Conservation (phyloP, 2,329 filamentous ascomycete genomes). For the Microdochium trichocladiopsis region DNA sequence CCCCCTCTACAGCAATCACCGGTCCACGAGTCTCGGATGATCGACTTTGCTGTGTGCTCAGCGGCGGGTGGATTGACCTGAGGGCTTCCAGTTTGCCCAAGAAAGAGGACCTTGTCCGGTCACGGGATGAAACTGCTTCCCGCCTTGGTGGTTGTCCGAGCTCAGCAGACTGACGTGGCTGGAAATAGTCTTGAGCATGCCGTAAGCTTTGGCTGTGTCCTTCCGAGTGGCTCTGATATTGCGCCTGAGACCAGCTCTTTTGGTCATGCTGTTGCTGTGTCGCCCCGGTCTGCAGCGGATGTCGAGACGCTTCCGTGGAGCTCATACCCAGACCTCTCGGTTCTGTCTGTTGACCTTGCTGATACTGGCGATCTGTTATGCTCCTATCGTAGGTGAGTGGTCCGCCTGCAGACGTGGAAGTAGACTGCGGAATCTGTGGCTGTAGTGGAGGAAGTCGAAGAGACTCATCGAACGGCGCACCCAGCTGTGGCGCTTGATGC, state of each 20-base stretch:
- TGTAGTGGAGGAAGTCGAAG: conserved; percentile 47
- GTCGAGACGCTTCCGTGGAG: not conserved
- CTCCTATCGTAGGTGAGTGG: not conserved
- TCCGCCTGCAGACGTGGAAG: conserved; percentile 5
- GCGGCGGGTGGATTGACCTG: conserved; percentile 65
- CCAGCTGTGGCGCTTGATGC: conserved; percentile 4
- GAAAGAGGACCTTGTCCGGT: conserved; percentile 48
- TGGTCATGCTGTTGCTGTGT: not conserved
- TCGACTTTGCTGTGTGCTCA: conserved; percentile 21
- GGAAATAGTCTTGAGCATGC: conserved; percentile 6
- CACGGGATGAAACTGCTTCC: conserved; percentile 1
- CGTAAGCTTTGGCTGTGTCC: not conserved
- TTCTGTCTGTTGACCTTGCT: not conserved
- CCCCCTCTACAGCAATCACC: conserved; percentile 77
- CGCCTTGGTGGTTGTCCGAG: not conserved
- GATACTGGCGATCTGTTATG: not conserved
- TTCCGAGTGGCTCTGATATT: not conserved
- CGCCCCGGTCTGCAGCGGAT: not conserved
- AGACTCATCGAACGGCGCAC: conserved; percentile 41
- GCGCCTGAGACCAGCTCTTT: not conserved
- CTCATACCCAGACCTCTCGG: not conserved
- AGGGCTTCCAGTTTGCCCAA: conserved; percentile 72
- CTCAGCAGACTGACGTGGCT: conserved; percentile 1
- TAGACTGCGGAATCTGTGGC: conserved; percentile 27
- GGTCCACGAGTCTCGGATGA: conserved; percentile 55